Evolutionary conservation across 768 basidiomycete species (phyloP).

Genomic region (Hirschioporus abietinus): DNA sequence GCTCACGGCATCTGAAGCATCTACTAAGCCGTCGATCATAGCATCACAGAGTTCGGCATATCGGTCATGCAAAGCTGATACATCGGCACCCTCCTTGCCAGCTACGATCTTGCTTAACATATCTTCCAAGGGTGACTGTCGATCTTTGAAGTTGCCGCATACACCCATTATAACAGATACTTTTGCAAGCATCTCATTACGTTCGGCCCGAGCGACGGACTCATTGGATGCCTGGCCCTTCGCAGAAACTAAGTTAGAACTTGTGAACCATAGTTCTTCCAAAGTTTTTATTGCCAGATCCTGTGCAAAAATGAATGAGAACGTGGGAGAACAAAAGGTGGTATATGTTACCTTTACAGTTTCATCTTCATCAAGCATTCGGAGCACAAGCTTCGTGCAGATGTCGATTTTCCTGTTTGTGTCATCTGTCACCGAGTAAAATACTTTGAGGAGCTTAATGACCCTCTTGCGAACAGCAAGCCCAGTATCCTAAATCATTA

Average conservation of each 20-base stretch:
- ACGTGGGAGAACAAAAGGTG: slow-evolving; percentile 1
- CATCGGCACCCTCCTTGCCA: slow-evolving; percentile 57
- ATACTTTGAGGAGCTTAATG: slow-evolving; percentile 85
- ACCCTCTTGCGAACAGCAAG: slow-evolving; percentile 92
- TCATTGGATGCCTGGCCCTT: slow-evolving; percentile 4
- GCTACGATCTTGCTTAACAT: slow-evolving; percentile 77
- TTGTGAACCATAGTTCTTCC: slow-evolving; percentile 87
- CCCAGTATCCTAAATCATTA: slow-evolving; percentile 72
- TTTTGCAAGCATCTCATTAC: slow-evolving; percentile 52
- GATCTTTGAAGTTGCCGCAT: slow-evolving; percentile 74
- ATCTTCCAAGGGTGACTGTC: slow-evolving; percentile 80
- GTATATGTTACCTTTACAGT: slow-evolving; percentile 51
- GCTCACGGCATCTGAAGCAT: slow-evolving; percentile 75
- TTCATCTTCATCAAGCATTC: slow-evolving; percentile 92
- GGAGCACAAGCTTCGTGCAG: slow-evolving; percentile 69
- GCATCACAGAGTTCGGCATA: slow-evolving; percentile 80
- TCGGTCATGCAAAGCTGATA: slow-evolving; percentile 50
- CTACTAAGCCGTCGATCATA: slow-evolving; percentile 84
- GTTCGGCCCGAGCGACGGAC: slow-evolving; percentile 18
- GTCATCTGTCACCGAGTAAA: slow-evolving; percentile 64
- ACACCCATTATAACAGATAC: slow-evolving; percentile 85
- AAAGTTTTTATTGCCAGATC: slow-evolving; percentile 87
- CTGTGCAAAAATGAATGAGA: slow-evolving; percentile 19
- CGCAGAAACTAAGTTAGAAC: slow-evolving; percentile 23
- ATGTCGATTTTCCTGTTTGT: slow-evolving; percentile 68